phyloP scores from a whole-genome alignment of 495 filamentous ascomycete genomes.

The Aspergillus funiculosus region DNA sequence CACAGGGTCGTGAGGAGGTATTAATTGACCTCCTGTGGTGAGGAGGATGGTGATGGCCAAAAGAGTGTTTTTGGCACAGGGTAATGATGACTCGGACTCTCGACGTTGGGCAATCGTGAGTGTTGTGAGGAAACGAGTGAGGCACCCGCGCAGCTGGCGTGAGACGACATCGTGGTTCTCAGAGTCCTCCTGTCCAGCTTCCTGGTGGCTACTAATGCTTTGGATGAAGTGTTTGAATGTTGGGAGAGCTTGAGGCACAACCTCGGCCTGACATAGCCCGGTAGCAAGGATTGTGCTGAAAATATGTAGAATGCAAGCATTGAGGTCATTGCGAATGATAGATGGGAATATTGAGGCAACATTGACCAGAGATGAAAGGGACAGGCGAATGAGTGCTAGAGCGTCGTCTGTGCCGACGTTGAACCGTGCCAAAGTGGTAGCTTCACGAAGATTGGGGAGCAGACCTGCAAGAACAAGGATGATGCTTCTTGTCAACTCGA shows the following conservation, averaged over 20 bases:
- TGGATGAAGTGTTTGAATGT: slow-evolving; percentile 87
- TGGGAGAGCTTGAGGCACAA: slow-evolving; percentile 85
- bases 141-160: slow-evolving; percentile 63
- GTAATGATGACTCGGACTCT: slow-evolving; percentile 69
- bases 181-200: slow-evolving; percentile 25
- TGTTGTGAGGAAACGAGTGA: slow-evolving; percentile 72
- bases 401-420: slow-evolving; percentile 67
- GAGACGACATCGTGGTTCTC: slow-evolving; percentile 35
- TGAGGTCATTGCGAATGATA: slow-evolving; percentile 92
- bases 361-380: slow-evolving; percentile 83
- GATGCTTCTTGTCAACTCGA: slow-evolving; percentile 92
- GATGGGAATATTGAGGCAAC: slow-evolving; percentile 91
- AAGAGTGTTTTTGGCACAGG: slow-evolving; percentile 90
- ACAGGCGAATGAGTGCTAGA: slow-evolving; percentile 67
- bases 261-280: slow-evolving; percentile 73
- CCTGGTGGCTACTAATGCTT: slow-evolving; percentile 52
- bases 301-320: slow-evolving; percentile 95
- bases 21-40: slow-evolving; percentile 65
- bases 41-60: slow-evolving; percentile 83
- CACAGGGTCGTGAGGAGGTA: slow-evolving; percentile 67
- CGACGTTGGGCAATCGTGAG: slow-evolving; percentile 78
- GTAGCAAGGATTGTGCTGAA: slow-evolving; percentile 90
- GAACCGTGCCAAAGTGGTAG: slow-evolving; percentile 61
- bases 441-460: slow-evolving; percentile 78
- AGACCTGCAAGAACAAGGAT: slow-evolving; percentile 84